A percentile compares a stretch with the other conserved stretches of the same genome.
Conservation (phyloP, 257 asterid genomes). For the Primulina eburnea region DNA sequence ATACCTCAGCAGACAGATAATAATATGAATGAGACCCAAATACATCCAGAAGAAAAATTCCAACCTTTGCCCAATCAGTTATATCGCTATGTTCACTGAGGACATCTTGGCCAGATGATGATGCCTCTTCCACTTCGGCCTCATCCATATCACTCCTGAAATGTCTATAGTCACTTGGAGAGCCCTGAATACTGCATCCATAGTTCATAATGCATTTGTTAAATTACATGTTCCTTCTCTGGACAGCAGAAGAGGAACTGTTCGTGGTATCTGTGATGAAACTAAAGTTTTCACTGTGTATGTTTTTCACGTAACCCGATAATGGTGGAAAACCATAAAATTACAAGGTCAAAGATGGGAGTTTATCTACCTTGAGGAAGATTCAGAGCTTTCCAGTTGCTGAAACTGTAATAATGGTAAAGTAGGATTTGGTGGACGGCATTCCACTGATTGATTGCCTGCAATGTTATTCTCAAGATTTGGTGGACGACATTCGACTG, state of each 20-base stretch:
- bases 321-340: slow-evolving; percentile 16
- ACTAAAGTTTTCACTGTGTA: background rate
- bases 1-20: slow-evolving; percentile 21
- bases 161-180: slow-evolving; percentile 78
- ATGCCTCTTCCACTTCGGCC: slow-evolving; percentile 78
- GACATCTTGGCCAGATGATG: slow-evolving; percentile 88
- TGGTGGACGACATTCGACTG: slow-evolving; percentile 24
- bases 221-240: slow-evolving; percentile 2
- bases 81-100: slow-evolving; percentile 76
- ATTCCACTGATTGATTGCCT: slow-evolving; percentile 49
- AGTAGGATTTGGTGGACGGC: slow-evolving; percentile 48
- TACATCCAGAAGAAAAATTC: slow-evolving; percentile 20
- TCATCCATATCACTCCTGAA: slow-evolving; percentile 73
- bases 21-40: slow-evolving; percentile 13
- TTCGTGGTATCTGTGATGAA: slow-evolving; percentile 4
- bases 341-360: slow-evolving; percentile 18
- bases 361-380: slow-evolving; percentile 66
- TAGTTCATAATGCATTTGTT: slow-evolving; percentile 19
- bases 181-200: slow-evolving; percentile 70
- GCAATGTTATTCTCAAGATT: slow-evolving; percentile 26
- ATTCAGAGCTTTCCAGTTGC: slow-evolving; percentile 82
- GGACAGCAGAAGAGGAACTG: slow-evolving; percentile 14
- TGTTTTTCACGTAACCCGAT: background rate
- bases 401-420: slow-evolving; percentile 61
- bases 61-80: slow-evolving; percentile 96